phyloP scores from a whole-genome alignment of 208 protist genomes.

The Naegleria gruberi region DNA sequence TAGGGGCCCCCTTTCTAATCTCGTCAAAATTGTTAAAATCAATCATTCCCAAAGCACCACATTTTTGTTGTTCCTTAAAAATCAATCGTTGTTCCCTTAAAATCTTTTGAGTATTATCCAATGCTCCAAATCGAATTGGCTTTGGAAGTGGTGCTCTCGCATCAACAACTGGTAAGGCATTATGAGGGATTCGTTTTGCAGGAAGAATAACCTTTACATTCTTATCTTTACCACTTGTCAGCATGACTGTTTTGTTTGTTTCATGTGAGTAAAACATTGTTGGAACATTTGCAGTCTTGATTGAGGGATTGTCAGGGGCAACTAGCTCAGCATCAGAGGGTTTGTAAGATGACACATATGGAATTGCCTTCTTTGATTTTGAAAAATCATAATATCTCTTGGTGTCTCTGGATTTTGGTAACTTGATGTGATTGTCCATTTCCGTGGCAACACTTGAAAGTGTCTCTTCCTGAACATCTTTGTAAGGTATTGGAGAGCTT shows the following conservation, averaged over 20 bases:
- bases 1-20: not conserved
- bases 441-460: not conserved
- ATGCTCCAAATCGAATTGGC: not conserved
- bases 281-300: not conserved
- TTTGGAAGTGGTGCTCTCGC: not conserved
- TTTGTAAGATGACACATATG: no score
- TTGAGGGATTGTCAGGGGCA: not conserved
- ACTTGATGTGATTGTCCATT: no score
- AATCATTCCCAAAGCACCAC: not conserved
- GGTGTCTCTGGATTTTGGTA: not conserved
- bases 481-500: not conserved
- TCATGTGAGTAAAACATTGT: not conserved
- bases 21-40: not conserved
- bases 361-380: not conserved
- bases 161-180: not conserved
- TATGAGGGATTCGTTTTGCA: not conserved
- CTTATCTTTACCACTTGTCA: not conserved
- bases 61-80: not conserved
- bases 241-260: not conserved
- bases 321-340: not conserved
- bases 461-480: not conserved
- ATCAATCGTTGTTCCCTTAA: not conserved
- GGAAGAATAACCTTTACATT: not conserved
- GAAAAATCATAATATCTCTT: not conserved
- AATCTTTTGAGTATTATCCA: not conserved